A percentile compares a stretch with the other conserved stretches of the same genome.
These are phyloP conservation scores for Akanthomyces uredinophilus DNA, from an alignment of 2,329 filamentous ascomycete genomes.

Conservation along the genomic window DNA sequence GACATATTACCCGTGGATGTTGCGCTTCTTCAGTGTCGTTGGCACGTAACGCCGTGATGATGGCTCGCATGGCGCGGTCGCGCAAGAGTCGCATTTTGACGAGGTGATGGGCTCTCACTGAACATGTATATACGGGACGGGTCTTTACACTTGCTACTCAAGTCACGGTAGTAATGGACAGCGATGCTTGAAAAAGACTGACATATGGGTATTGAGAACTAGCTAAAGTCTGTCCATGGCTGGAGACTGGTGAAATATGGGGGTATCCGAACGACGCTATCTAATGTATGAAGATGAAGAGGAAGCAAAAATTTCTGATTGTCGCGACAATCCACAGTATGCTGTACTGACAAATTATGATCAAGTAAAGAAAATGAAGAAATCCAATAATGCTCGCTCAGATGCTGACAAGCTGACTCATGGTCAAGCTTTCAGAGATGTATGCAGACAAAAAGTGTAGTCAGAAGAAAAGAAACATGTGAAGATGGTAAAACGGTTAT, in stretches of 20 bases:
- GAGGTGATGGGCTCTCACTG: no score
- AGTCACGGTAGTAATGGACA: not conserved
- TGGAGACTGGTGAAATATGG: constrained; percentile 8
- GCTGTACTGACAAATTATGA: constrained; percentile 6
- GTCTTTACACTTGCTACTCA: not conserved
- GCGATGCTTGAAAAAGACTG: not conserved
- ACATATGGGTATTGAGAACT: constrained; percentile 8
- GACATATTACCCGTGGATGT: no score
- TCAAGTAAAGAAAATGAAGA: not conserved
- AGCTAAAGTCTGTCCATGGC: constrained; percentile 11
- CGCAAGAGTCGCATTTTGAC: no score
- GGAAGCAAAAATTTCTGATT: not conserved
- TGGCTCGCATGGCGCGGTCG: no score
- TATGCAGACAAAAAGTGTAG: not conserved
- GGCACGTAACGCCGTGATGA: no score
- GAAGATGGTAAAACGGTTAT: constrained; percentile 3
- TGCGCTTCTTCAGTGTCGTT: no score
- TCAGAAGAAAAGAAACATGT: not conserved
- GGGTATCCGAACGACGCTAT: constrained; percentile 11
- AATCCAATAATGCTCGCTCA: constrained; percentile 7
- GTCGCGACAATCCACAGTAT: constrained; percentile 9
- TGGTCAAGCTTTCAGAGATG: not conserved
- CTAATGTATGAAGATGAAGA: not conserved
- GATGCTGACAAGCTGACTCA: not conserved
- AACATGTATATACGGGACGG: no score